Evolutionary conservation across 176 grass and related monocot genomes (phyloP).

Genomic region (Chloris gayana): DNA sequence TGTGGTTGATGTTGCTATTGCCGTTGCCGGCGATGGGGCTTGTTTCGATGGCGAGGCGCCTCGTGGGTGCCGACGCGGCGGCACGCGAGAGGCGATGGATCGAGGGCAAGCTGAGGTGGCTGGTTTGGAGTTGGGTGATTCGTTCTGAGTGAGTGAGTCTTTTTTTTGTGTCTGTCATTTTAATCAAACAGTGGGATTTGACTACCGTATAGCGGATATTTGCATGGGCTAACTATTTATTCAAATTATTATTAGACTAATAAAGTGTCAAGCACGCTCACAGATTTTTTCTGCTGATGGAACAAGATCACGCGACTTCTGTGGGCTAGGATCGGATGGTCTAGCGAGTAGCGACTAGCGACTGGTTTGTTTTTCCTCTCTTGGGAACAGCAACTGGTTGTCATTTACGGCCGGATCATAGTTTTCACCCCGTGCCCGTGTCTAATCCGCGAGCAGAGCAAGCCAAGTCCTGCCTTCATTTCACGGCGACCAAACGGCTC

Average conservation of each 20-base stretch:
- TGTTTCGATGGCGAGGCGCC: not conserved
- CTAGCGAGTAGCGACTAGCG: too few species aligned
- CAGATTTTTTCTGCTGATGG: too few species aligned
- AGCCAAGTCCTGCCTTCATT: not conserved
- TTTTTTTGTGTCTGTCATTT: not conserved
- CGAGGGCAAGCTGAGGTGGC: conserved; percentile 27
- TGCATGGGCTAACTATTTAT: too few species aligned
- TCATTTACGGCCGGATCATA: not conserved
- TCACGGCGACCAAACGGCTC: conserved; percentile 9
- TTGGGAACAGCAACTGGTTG: too few species aligned
- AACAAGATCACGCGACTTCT: not conserved
- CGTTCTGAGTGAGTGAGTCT: not conserved
- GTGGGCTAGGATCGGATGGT: not conserved
- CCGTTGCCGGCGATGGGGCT: not conserved
- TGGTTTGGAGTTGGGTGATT: not conserved
- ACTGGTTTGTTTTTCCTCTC: too few species aligned
- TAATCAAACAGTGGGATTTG: not conserved
- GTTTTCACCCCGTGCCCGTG: not conserved
- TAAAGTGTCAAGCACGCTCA: too few species aligned
- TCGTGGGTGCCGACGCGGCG: conserved; percentile 25
- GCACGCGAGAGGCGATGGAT: not conserved
- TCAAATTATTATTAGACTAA: too few species aligned
- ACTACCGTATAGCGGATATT: not conserved
- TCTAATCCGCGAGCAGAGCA: not conserved
- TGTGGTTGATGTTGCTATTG: not conserved